Evolutionary conservation across 1,139 yeast species (phyloP).

Genomic region (Geotrichum australiense): DNA sequence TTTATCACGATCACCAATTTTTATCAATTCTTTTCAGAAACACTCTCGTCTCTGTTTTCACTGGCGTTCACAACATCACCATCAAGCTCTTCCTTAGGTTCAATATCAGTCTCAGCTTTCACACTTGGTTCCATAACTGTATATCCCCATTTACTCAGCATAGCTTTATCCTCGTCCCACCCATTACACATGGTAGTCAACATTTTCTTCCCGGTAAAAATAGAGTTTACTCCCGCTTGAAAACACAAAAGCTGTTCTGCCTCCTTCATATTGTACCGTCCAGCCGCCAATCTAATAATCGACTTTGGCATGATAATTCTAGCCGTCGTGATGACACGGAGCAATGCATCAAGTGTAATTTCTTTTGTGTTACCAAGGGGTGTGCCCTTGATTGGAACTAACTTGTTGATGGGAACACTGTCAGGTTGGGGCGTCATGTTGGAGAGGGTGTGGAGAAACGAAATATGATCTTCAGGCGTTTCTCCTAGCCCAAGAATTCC

Average conservation of each 20-base stretch:
- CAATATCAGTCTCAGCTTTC: too few relatives aligned
- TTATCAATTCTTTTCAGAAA: too few relatives aligned
- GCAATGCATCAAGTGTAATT: constrained; percentile 52
- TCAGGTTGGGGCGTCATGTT: constrained; percentile 69
- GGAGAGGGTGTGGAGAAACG: constrained; percentile 60
- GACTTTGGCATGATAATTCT: constrained; percentile 66
- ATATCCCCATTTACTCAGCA: constrained; percentile 63
- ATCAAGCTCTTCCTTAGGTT: too few relatives aligned
- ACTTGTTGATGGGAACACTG: constrained; percentile 70
- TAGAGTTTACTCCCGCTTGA: constrained; percentile 74
- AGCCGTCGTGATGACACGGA: constrained; percentile 70
- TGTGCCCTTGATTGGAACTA: constrained; percentile 76
- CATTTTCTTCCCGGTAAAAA: constrained; percentile 77
- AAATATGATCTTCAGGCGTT: constrained; percentile 61
- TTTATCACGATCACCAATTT: too few relatives aligned
- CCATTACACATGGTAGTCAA: constrained; percentile 78
- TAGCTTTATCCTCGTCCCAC: constrained; percentile 71
- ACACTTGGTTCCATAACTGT: constrained; percentile 3
- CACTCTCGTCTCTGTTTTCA: too few relatives aligned
- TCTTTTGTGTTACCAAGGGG: constrained; percentile 49
- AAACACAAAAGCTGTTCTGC: constrained; percentile 68
- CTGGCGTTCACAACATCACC: too few relatives aligned
- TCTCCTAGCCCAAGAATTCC: constrained; percentile 79
- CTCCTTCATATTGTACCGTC: constrained; percentile 75
- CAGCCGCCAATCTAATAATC: constrained; percentile 71